Conservation (phyloP, 2,329 filamentous ascomycete genomes). For the Sclerotiophoma versabilis region DNA sequence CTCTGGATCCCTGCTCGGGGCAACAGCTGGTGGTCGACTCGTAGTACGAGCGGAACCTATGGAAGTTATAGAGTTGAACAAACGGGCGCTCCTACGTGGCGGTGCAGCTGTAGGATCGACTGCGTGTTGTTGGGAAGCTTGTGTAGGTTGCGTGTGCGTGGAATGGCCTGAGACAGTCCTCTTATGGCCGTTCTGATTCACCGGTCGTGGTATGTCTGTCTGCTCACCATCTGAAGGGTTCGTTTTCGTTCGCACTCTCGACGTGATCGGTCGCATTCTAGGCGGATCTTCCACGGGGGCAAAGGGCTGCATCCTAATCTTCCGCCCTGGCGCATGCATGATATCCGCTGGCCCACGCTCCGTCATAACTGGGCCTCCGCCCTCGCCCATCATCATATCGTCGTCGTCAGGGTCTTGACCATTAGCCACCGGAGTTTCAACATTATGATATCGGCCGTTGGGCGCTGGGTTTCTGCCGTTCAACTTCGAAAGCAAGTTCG, state of each 20-base stretch:
- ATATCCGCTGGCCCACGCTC: conserved; percentile 49
- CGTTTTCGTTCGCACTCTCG: conserved; percentile 49
- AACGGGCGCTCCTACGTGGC: conserved; percentile 54
- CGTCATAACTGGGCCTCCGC: conserved; percentile 42
- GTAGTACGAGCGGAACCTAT: conserved; percentile 69
- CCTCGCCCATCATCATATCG: conserved; percentile 53
- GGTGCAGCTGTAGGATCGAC: conserved; percentile 53
- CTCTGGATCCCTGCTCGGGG: conserved; percentile 60
- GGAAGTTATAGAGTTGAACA: conserved; percentile 59
- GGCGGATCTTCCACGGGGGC: conserved; percentile 46
- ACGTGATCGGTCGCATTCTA: conserved; percentile 49
- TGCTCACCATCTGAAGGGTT: conserved; percentile 50
- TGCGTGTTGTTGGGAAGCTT: conserved; percentile 31
- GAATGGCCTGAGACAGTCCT: conserved; percentile 88
- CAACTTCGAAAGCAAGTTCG: conserved; percentile 51
- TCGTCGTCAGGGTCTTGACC: conserved; percentile 51
- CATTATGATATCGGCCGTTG: conserved; percentile 39
- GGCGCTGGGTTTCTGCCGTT: conserved; percentile 51
- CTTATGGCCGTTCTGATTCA: conserved; percentile 71
- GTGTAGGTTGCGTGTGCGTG: conserved; percentile 42
- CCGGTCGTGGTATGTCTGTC: conserved; percentile 46
- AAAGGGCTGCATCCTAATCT: conserved; percentile 46
- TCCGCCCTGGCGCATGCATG: conserved; percentile 57
- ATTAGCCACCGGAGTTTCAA: conserved; percentile 58
- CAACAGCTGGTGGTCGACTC: conserved; percentile 66